Conservation (phyloP, 1,284 basidiomycete species). For the Takashimella tepidaria region DNA sequence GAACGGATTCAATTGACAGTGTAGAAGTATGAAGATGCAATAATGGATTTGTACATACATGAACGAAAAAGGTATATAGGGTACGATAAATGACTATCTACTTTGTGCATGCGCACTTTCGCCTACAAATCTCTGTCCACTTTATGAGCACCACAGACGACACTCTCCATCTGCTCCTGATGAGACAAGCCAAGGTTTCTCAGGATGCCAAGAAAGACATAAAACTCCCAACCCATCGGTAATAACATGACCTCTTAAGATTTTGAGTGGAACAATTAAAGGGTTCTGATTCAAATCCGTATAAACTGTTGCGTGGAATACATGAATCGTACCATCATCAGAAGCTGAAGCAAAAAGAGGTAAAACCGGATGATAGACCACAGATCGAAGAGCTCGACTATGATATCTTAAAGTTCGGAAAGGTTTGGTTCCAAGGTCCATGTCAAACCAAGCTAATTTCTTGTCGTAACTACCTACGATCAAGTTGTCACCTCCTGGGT, state of each 20-base stretch:
- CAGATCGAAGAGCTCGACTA: slow-evolving; percentile 79
- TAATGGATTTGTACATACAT: not conserved
- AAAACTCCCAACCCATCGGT: slow-evolving; percentile 85
- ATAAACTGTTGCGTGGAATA: slow-evolving; percentile 94
- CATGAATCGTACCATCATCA: slow-evolving; percentile 93
- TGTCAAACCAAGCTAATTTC: slow-evolving; percentile 97
- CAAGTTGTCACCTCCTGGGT: slow-evolving; percentile 91
- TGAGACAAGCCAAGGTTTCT: slow-evolving; percentile 88
- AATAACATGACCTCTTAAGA: slow-evolving; percentile 81
- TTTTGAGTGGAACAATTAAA: slow-evolving; percentile 94
- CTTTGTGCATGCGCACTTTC: too few relatives aligned
- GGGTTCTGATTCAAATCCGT: slow-evolving; percentile 92
- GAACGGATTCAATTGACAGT: not conserved
- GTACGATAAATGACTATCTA: too few relatives aligned
- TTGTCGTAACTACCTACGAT: slow-evolving; percentile 97
- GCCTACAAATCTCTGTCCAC: not conserved
- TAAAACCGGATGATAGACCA: slow-evolving; percentile 89
- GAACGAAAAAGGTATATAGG: too few relatives aligned
- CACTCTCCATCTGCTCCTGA: slow-evolving; percentile 89
- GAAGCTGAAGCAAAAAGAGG: slow-evolving; percentile 93
- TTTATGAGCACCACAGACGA: slow-evolving; percentile 64
- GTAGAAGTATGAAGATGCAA: not conserved
- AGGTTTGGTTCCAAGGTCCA: slow-evolving; percentile 90
- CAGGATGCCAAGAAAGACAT: slow-evolving; percentile 80
- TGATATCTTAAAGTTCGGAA: slow-evolving; percentile 98